Percentiles rank a stretch among this genome's conserved stretches.
Conservation (phyloP, 2,329 filamentous ascomycete species). For the Rutstroemia sydowiana region DNA sequence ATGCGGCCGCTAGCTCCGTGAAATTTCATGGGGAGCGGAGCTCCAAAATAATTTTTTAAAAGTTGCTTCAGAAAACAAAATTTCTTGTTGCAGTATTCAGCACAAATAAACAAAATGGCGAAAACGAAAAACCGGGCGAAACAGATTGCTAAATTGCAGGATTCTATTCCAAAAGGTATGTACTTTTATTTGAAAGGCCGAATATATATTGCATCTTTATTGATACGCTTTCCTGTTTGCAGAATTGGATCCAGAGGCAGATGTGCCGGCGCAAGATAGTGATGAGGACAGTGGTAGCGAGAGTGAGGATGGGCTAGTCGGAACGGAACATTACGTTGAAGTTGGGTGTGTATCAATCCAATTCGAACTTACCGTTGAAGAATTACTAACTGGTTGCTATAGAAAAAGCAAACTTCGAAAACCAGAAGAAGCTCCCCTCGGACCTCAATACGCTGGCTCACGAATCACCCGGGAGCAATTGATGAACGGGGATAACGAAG, state of each 20-base stretch:
- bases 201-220: no score
- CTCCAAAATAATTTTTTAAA: slow-evolving; percentile 13
- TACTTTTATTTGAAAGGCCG: no score
- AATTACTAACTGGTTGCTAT: slow-evolving; percentile 12
- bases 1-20: slow-evolving; percentile 22
- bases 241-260: slow-evolving; percentile 36
- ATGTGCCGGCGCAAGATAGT: slow-evolving; percentile 20
- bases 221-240: slow-evolving; percentile 7
- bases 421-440: slow-evolving; percentile 60
- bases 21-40: slow-evolving; percentile 24
- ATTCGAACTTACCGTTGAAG: background rate
- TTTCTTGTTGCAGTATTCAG: slow-evolving; percentile 12
- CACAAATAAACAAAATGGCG: slow-evolving; percentile 35
- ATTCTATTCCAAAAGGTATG: slow-evolving; percentile 51
- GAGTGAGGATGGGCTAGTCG: slow-evolving; percentile 48
- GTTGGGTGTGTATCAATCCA: slow-evolving; percentile 50
- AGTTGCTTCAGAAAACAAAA: slow-evolving; percentile 13
- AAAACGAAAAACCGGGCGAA: slow-evolving; percentile 44
- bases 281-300: slow-evolving; percentile 39
- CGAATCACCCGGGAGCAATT: slow-evolving; percentile 64
- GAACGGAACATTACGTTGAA: slow-evolving; percentile 78
- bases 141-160: slow-evolving; percentile 55
- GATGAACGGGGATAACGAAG: slow-evolving; percentile 46
- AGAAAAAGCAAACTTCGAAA: slow-evolving; percentile 79
- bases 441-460: slow-evolving; percentile 72